A percentile compares a stretch with the other conserved stretches of the same genome.
Evolutionary conservation across 176 grass and related monocot genomes (phyloP).

Genomic region (Melocanna baccifera): DNA sequence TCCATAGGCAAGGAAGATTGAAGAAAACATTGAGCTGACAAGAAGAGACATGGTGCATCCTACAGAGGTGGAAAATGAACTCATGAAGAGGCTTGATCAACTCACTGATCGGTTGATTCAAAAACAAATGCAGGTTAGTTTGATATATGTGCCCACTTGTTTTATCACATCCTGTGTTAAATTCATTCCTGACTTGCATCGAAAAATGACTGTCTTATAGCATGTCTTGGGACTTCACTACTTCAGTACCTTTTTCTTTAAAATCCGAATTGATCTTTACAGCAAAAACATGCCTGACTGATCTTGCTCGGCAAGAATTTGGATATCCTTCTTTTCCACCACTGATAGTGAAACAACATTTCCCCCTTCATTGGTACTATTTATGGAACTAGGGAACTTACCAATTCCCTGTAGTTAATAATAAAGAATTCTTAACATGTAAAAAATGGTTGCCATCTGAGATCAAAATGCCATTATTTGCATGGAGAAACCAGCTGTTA

Average conservation of each 20-base stretch:
- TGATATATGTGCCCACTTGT: neutral
- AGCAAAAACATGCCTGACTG: neutral
- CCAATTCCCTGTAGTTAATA: neutral
- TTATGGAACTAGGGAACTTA: neutral
- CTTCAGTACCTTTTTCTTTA: neutral
- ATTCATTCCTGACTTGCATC: neutral
- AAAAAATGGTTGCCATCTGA: neutral
- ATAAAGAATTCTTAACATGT: neutral
- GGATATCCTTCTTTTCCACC: conserved; percentile 11
- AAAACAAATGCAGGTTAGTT: conserved; percentile 85
- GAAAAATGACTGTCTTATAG: neutral
- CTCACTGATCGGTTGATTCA: conserved; percentile 97
- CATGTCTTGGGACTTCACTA: neutral
- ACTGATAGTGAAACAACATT: neutral
- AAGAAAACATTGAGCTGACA: conserved; percentile 77
- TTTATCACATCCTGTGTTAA: neutral
- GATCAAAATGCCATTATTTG: neutral
- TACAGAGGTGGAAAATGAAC: conserved; percentile 81
- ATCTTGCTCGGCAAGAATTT: conserved; percentile 1
- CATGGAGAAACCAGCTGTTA: neutral
- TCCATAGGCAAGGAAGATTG: conserved; percentile 71
- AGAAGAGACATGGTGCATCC: conserved; percentile 72
- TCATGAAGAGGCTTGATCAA: conserved; percentile 94
- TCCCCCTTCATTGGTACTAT: neutral
- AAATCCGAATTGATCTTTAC: neutral